A percentile compares a stretch with the other conserved stretches of the same genome.
Evolutionary conservation across 208 protist genomes (phyloP).

Genomic region (Acanthamoeba castellanii): DNA sequence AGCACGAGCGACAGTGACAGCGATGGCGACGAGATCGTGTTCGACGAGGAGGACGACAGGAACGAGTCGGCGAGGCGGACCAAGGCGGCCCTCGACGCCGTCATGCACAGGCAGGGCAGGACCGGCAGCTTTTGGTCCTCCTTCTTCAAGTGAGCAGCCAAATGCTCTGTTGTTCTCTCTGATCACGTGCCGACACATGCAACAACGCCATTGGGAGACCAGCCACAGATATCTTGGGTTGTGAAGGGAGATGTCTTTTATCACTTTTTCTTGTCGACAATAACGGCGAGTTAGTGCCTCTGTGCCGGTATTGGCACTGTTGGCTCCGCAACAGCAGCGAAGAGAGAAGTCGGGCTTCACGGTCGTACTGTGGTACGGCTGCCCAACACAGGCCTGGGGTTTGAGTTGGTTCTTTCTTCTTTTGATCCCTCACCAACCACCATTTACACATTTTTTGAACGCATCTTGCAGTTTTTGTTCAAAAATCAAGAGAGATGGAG

Average conservation of each 20-base stretch:
- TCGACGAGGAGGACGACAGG: conserved; percentile 30
- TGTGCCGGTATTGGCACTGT: neutral
- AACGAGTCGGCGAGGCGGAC: neutral
- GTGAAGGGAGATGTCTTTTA: neutral
- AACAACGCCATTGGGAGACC: neutral
- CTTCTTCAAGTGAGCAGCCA: conserved; percentile 26
- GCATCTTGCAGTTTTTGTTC: no score
- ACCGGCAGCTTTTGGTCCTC: conserved; percentile 13
- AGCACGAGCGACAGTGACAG: neutral
- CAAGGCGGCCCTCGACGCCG: neutral
- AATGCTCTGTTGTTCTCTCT: no score
- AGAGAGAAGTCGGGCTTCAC: neutral
- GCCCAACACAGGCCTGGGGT: no score
- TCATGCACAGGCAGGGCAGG: neutral
- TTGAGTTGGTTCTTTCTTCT: neutral
- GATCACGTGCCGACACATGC: no score
- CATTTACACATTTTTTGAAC: neutral
- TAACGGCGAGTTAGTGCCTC: neutral
- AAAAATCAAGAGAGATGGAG: neutral
- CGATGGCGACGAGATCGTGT: neutral
- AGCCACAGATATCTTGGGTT: neutral
- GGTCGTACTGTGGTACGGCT: neutral
- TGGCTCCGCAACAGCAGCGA: neutral
- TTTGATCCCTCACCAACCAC: neutral
- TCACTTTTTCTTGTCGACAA: neutral